These are phyloP conservation scores for Penicillium desertorum DNA, from an alignment of 495 filamentous ascomycete genomes.

Conservation along the genomic window DNA sequence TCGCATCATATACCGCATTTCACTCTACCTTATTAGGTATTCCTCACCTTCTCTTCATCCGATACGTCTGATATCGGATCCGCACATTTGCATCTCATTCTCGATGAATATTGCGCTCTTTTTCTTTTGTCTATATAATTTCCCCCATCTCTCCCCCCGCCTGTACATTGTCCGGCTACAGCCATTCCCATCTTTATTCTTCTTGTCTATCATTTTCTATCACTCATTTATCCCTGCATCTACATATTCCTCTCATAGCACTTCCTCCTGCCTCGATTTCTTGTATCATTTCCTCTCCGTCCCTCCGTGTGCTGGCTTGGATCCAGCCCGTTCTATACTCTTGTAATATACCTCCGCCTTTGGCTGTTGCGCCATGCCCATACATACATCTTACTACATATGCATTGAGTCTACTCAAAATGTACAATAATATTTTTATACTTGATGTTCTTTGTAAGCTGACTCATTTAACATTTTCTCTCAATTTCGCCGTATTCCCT, in stretches of 20 bases:
- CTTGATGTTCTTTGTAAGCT: neutral
- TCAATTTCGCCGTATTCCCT: neutral
- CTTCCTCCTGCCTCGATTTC: constrained; percentile 11
- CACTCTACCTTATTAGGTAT: constrained; percentile 17
- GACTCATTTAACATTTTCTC: neutral
- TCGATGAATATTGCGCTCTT: constrained; percentile 26
- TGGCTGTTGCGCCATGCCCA: constrained; percentile 23
- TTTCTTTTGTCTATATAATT: constrained; percentile 40
- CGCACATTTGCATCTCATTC: constrained; percentile 18
- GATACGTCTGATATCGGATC: constrained; percentile 21
- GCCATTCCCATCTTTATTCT: constrained; percentile 10
- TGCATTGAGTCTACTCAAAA: neutral
- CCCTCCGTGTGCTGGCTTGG: constrained; percentile 25
- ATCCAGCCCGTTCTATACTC: constrained; percentile 26
- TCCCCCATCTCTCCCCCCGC: constrained; percentile 8
- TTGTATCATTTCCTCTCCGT: constrained; percentile 14
- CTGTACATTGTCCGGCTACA: constrained; percentile 31
- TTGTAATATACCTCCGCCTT: constrained; percentile 44
- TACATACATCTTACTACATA: constrained; percentile 29
- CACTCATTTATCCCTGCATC: constrained; percentile 26
- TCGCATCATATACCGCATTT: constrained; percentile 34
- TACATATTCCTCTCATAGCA: constrained; percentile 20
- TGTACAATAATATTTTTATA: neutral
- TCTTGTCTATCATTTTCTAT: constrained; percentile 19
- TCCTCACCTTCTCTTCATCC: constrained; percentile 18